Evolutionary conservation across 139 green algal genomes (phyloP).

Genomic region (Chlorella vulgaris): DNA sequence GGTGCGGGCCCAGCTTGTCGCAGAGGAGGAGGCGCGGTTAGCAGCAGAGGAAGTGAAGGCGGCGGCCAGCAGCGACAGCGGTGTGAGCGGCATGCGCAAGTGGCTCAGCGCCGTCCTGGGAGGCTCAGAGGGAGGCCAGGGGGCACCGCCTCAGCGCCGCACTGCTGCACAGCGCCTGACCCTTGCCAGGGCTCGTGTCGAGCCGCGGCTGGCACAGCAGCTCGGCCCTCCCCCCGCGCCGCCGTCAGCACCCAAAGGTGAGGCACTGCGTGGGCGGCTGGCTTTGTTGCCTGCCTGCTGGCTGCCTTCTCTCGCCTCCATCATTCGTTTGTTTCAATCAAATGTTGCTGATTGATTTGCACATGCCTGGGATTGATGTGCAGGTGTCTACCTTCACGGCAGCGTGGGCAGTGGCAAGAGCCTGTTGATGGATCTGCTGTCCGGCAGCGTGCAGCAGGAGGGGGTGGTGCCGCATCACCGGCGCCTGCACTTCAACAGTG

Average conservation of each 20-base stretch:
- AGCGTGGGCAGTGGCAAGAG: constrained; percentile 74
- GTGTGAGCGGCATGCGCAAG: not conserved
- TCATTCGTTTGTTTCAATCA: too few species aligned
- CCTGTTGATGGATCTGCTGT: constrained; percentile 73
- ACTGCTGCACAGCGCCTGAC: not conserved
- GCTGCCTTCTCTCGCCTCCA: not conserved
- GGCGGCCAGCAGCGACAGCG: not conserved
- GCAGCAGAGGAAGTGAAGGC: not conserved
- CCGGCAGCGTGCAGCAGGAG: constrained; percentile 28
- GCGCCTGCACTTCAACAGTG: constrained; percentile 84
- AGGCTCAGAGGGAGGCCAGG: not conserved
- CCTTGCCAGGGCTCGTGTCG: not conserved
- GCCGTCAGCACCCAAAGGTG: constrained; percentile 26
- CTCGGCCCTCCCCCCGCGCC: constrained; percentile 10
- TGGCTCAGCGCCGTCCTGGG: not conserved
- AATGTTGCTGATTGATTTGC: too few species aligned
- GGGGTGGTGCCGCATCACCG: constrained; percentile 32
- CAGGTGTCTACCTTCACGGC: constrained; percentile 73
- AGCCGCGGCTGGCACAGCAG: constrained; percentile 7
- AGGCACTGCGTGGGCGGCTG: not conserved
- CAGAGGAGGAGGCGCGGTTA: not conserved
- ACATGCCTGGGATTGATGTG: too few species aligned
- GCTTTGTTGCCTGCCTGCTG: not conserved
- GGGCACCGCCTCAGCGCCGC: not conserved
- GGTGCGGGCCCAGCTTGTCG: not conserved